Conservation (phyloP, 2,329 filamentous ascomycete genomes). For the Fusarium burgessii region DNA sequence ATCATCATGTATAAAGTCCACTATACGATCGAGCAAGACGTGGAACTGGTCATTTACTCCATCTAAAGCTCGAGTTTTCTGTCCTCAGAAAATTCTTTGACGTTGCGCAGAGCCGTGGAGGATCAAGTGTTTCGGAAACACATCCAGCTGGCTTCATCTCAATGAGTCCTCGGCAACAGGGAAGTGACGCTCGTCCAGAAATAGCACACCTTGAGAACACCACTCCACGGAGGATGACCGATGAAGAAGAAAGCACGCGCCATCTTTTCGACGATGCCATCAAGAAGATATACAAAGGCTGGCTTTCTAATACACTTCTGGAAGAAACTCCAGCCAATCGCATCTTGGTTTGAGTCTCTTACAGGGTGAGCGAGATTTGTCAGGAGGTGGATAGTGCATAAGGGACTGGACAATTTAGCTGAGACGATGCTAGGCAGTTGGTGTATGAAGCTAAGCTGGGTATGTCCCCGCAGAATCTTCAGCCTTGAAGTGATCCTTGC, state of each 20-base stretch:
- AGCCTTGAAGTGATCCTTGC: constrained; percentile 20
- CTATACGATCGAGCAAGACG: constrained; percentile 16
- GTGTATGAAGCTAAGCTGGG: not conserved
- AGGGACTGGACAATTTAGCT: constrained; percentile 6
- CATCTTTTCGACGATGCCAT: constrained; percentile 17
- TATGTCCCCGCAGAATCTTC: constrained; percentile 1
- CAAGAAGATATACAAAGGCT: constrained; percentile 28
- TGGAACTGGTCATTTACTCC: constrained; percentile 28
- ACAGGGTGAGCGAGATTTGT: constrained; percentile 8
- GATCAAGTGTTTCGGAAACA: constrained; percentile 3
- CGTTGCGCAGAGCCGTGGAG: constrained; percentile 46
- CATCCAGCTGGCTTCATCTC: constrained; percentile 1
- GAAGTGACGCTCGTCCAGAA: not conserved
- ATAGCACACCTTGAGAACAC: constrained; percentile 7
- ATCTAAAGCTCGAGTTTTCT: constrained; percentile 52
- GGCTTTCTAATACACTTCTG: not conserved
- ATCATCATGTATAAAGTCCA: constrained; percentile 21
- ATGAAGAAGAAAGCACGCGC: constrained; percentile 9
- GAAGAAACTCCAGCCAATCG: not conserved
- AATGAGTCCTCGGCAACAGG: not conserved
- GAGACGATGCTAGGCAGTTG: constrained; percentile 15
- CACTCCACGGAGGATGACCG: not conserved
- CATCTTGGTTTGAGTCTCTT: not conserved
- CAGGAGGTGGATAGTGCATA: not conserved
- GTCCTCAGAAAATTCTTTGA: constrained; percentile 52